phyloP scores from a whole-genome alignment of 225 moss, liverwort and hornwort species.

The Lunularia cruciata region DNA sequence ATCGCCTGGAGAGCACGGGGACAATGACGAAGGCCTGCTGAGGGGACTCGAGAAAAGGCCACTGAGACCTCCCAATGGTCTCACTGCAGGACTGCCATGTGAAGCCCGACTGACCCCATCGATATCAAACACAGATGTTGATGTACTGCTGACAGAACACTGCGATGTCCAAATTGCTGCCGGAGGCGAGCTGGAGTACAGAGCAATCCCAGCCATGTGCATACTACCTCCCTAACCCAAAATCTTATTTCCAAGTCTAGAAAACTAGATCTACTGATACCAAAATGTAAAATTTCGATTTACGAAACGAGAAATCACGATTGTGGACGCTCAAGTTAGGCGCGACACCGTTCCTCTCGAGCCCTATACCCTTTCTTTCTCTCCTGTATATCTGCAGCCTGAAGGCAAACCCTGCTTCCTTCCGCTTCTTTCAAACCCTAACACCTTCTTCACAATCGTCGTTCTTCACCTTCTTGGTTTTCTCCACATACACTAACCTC shows the following conservation, averaged over 20 bases:
- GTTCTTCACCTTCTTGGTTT: background rate
- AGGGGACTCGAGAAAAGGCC: slow-evolving; percentile 53
- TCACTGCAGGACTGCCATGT: slow-evolving; percentile 35
- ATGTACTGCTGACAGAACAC: slow-evolving; percentile 48
- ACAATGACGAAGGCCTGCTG: slow-evolving; percentile 32
- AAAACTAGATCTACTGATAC: too few species aligned
- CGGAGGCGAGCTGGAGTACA: slow-evolving; percentile 86
- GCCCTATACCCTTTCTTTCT: background rate
- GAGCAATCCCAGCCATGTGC: slow-evolving; percentile 70
- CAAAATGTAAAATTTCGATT: background rate
- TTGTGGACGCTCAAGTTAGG: background rate
- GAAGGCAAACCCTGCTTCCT: background rate
- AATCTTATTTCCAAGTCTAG: too few species aligned
- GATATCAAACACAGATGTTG: slow-evolving; percentile 43
- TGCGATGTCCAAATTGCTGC: slow-evolving; percentile 52
- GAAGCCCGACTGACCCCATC: slow-evolving; percentile 44
- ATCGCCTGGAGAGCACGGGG: slow-evolving; percentile 43
- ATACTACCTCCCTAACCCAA: slow-evolving; percentile 19
- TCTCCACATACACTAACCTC: background rate
- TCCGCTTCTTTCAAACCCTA: background rate
- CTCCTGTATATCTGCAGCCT: background rate
- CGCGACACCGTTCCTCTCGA: background rate
- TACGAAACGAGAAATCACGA: background rate
- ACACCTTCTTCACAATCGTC: background rate
- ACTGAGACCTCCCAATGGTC: slow-evolving; percentile 65